Evolutionary conservation across 139 green algal species (phyloP).

Genomic region (Mesostigma viride): DNA sequence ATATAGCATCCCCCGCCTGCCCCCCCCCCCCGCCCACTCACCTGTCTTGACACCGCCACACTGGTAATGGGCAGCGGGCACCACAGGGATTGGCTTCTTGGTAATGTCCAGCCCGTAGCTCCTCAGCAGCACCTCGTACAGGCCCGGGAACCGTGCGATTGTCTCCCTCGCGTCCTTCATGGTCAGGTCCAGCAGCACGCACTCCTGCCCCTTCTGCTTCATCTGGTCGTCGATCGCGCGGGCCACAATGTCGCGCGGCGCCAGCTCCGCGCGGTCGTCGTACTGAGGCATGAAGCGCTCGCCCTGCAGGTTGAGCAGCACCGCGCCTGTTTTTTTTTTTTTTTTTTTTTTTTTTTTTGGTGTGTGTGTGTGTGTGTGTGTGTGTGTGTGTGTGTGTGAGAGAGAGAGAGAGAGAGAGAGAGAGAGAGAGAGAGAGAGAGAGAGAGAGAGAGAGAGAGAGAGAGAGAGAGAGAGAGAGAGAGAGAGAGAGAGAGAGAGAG

Average conservation of each 20-base stretch:
- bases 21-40: too few species aligned
- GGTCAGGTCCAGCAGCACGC: conserved; percentile 87
- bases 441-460: conserved; percentile 9
- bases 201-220: conserved; percentile 40
- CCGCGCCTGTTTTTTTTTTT: too few species aligned
- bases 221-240: conserved; percentile 68
- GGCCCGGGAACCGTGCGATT: too few species aligned
- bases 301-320: conserved; percentile 70
- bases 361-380: too few species aligned
- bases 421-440: conserved; percentile 5
- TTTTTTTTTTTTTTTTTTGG: too few species aligned
- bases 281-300: conserved; percentile 91
- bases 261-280: conserved; percentile 81
- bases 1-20: too few species aligned
- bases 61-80: conserved; percentile 92
- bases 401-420: too few species aligned
- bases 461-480: conserved; percentile 9
- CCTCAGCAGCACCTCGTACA: too few species aligned
- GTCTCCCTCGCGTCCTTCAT: too few species aligned
- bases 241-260: conserved; percentile 88
- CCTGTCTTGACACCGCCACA: conserved; percentile 90
- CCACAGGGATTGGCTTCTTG: conserved; percentile 79
- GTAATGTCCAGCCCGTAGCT: conserved; percentile 3
- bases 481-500: conserved; percentile 8
- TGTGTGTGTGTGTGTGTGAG: too few species aligned